Evolutionary conservation across 2,329 filamentous ascomycete species (phyloP), one percentile per base, ranked within the genome.

Genomic region (Meredithiella fracta): DNA sequence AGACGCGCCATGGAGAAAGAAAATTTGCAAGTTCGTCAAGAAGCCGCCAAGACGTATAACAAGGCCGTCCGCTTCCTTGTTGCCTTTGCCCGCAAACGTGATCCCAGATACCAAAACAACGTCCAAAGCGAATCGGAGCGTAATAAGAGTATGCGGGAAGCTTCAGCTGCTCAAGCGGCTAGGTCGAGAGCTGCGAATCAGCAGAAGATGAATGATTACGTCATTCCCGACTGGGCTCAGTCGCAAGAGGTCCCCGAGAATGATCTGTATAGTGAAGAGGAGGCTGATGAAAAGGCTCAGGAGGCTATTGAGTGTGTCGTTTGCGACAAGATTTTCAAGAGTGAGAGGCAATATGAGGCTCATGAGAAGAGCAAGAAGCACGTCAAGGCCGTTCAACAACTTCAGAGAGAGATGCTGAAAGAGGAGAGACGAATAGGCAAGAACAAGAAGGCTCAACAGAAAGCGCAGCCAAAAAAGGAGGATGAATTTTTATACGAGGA

Each of bases 351-450:
- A 65, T 89, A 85, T 59, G 82, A 94, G 63, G 83, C 85, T 2
- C 92, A 98, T 64, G 90, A 96, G 70, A 88, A 85, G 70, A 97
- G 91, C 73, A 98, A 95, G 67, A 98, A 97, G 69, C 92, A 98
- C 64, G 69, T 83, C 59, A 97, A 95, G 66, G 84, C 88, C 1
- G 76, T 96, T 5, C 83, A 90, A 61, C 79, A 89, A 59, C 69
- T 98, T 40, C 81, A 80, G 63, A 77, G 79, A 63, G 83, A 92
- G 66, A 94, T 98, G 89, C 79, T 76, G 62, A 81, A 83, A 62
- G 86, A 98, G 63, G 84, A 90, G 15, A 60, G 61, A 2, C 60
- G 60, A 23, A 57, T 59, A 17, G 61, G 63, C 17, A 60, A 60
- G 31, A 63, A 62, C 38, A 63, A 65, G 42, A 67, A 34, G n/a